Base-by-base conservation (phyloP, 1,284 basidiomycete genomes). In the Sphaerobolus stellatus region DNA sequence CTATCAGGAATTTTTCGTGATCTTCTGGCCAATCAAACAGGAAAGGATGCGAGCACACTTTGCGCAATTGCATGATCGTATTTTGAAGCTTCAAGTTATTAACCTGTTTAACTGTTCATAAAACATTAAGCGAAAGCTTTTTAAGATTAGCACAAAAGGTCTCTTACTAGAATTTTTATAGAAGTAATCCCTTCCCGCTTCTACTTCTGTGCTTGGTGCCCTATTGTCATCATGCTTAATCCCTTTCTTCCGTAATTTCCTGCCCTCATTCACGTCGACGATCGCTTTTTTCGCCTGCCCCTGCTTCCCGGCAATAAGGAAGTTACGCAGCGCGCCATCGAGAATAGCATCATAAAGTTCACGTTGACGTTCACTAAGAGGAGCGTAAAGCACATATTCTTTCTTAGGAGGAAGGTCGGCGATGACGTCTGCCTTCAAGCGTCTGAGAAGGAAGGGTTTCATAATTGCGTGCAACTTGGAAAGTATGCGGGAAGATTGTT, bases 21-120 rank as follows among this genome's bases (percentile, higher is more conserved):
- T 94, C 85, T 30, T 81, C 68, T 0, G 92, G 92, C 88, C 94
- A 95, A 63, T 94, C 86, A 67, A 98, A 94, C 18, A 97, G 73
- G 75, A 91, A 93, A 0, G 95, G 95, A 68, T 99, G 95, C 22
- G 90, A 94, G 71, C 94, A 96, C 4, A 94, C 90, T 83, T 95
- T 89, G 64, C 90, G 89, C 14, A 97, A 78, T 66, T 98, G 95
- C 94, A 98, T 98, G 58, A 97, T 86, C 2, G 88, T 81, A 67
- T 98, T 98, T 66, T 96, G 91, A 9, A 98, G 80, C 57, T 86
- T 87, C 87, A 96, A 88, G 67, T 91, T 92, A 70, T 95, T 94
- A 47, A 97, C 85, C 54, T 86, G 81, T 66, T 88, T 90, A 54
- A 84, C 91, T 92, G 61, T 18, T 33, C 38, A 54, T 5, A 5